These are phyloP conservation scores for Fusarium keratoplasticum DNA, from an alignment of 2,329 filamentous ascomycete genomes.

Conservation along the genomic window DNA sequence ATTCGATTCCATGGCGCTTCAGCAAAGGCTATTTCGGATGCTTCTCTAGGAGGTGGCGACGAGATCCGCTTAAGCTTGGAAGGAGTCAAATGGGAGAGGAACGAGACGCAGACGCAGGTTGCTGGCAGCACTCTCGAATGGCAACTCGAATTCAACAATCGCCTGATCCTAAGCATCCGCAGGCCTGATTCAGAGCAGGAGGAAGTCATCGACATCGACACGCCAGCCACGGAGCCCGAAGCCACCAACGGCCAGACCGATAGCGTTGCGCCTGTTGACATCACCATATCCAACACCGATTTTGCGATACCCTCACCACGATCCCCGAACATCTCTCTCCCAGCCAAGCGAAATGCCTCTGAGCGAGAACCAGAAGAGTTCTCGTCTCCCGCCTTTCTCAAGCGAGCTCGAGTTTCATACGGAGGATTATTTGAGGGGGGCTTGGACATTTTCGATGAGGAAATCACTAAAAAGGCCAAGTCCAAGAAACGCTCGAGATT, in stretches of 20 bases:
- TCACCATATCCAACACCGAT: conserved; percentile 12
- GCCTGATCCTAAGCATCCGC: conserved; percentile 58
- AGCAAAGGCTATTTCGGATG: conserved; percentile 75
- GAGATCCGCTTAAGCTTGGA: conserved; percentile 75
- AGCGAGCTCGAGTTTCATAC: conserved; percentile 76
- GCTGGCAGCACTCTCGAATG: conserved; percentile 67
- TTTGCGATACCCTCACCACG: conserved; percentile 30
- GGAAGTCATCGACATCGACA: conserved; percentile 65
- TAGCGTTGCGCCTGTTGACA: conserved; percentile 5
- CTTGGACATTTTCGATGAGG: conserved; percentile 77
- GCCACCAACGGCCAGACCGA: conserved; percentile 29
- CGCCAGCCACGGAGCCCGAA: conserved; percentile 31
- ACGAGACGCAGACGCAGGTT: conserved; percentile 59
- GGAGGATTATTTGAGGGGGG: conserved; percentile 73
- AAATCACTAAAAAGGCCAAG: conserved; percentile 50
- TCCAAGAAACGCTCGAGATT: conserved; percentile 76
- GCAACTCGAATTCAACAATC: conserved; percentile 67
- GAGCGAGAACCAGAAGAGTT: conserved; percentile 65
- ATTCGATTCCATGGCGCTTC: conserved; percentile 78
- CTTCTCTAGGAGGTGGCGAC: conserved; percentile 82
- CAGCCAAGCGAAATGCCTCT: conserved; percentile 51
- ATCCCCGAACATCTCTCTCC: conserved; percentile 34
- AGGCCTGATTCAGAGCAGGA: conserved; percentile 59
- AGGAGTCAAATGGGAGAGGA: conserved; percentile 74
- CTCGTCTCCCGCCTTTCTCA: conserved; percentile 84